Base-by-base conservation (phyloP, 768 basidiomycete species). In the Thelephora aurantiotincta region DNA sequence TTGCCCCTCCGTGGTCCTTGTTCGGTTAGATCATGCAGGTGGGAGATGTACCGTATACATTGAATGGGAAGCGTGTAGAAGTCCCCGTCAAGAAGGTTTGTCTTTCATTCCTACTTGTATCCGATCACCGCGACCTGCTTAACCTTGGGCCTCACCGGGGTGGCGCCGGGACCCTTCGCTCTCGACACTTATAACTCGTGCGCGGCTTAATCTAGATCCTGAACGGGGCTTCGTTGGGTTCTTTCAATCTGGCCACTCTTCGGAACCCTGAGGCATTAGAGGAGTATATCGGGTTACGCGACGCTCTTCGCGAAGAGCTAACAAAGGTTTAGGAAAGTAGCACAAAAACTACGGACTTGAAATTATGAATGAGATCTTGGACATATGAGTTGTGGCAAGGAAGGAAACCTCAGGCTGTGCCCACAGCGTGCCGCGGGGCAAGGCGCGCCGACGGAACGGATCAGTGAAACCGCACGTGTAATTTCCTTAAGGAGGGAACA, bases 61-160 rank as follows among this genome's bases (percentile, higher is more conserved):
- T 88, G 51, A 88, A 86, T 53, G 80, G 80, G 33, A 90, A 88
- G 58, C 74, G 80, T 37, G 83, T 89, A 42, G 85, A 88, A 60
- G 82, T 86, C 7, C 70, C 80, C 11, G 77, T 84, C 35, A 83
- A 82, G 62, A 85, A 83, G 75, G 79, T 78, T 51, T 20, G 19
- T 38, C 11, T 54, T 62, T 52, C 44, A 51, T 47, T 38, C 43
- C 48, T 42, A 44, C 48, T n/a, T n/a, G n/a, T n/a, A n/a, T n/a
- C n/a, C n/a, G n/a, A n/a, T n/a, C n/a, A n/a, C n/a, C n/a, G n/a
- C n/a, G n/a, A n/a, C n/a, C n/a, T n/a, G n/a, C n/a, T n/a, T n/a
- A n/a, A n/a, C n/a, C n/a, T n/a, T 34, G 50, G 51, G 34, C 22
- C 16, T 50, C 49, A 50, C 51, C 55, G 51, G 55, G 56, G 37